Conservation (phyloP, 148 eudicot species). For the Salicornia ramosissima region DNA sequence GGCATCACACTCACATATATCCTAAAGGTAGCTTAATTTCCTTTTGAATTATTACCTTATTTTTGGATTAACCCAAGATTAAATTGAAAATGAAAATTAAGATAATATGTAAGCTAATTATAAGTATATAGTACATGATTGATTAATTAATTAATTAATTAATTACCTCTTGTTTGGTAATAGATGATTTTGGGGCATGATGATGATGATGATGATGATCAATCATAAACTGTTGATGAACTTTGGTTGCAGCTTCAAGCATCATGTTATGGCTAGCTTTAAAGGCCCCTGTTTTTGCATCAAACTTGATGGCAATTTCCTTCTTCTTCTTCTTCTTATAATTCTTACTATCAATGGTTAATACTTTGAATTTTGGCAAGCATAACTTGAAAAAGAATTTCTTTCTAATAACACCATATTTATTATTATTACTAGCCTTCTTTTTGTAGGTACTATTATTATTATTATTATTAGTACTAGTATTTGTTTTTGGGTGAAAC, state of each 20-base stretch:
- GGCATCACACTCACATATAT: too few relatives aligned
- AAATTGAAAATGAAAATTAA: too few relatives aligned
- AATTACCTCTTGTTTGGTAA: slow-evolving; percentile 11
- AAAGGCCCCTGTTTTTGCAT: slow-evolving; percentile 6
- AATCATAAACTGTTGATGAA: neutral
- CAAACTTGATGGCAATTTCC: slow-evolving; percentile 13
- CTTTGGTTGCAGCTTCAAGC: slow-evolving; percentile 23
- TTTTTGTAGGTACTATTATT: neutral
- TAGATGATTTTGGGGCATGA: neutral
- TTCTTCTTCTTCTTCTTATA: neutral
- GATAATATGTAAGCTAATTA: too few relatives aligned
- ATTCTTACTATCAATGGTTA: neutral
- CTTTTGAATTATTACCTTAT: too few relatives aligned
- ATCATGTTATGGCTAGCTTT: slow-evolving; percentile 15
- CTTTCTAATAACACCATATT: neutral
- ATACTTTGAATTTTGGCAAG: slow-evolving; percentile 16
- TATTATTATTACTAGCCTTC: neutral
- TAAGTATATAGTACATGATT: too few relatives aligned
- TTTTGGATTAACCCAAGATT: too few relatives aligned
- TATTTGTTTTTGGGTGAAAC: neutral
- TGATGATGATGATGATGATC: neutral
- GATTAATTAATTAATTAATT: neutral
- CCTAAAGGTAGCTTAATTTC: too few relatives aligned
- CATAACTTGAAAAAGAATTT: slow-evolving; percentile 18
- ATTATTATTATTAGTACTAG: too few relatives aligned